Base-by-base conservation (phyloP, 257 asterid genomes). In the Solanum commersonii region DNA sequence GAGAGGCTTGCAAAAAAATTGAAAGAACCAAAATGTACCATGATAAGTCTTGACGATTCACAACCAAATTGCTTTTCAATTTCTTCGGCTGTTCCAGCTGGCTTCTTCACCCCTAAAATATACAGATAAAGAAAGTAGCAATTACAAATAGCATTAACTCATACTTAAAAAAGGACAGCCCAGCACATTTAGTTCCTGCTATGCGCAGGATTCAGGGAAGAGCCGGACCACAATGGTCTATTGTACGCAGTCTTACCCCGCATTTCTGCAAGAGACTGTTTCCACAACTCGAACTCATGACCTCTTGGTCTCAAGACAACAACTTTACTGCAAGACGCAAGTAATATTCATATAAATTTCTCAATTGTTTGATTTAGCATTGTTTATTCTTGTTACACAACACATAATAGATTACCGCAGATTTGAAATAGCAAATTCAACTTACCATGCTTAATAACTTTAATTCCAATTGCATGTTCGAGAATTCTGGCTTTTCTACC, bases 51-150 rank as follows among this genome's bases (percentile, higher is more conserved):
- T 29, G 98, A 93, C 22, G 98, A 92, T 91, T 97, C 98, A 88
- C 97, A 97, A 59, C 95, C 94, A 85, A 97, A 97, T 83, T 93
- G 95, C 72, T 86, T 93, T 91, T 95, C 99, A 86, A 96, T 92
- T 89, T 97, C 99, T 87, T 94, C 96, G 31, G 98, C 98, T 77
- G 98, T 91, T 92, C 99, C 99, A 22, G 94, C 97, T 16, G 99
- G 99, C 90, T 97, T 96, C 95, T 97, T 97, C 89, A 87, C 88
- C 90, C 88, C 99, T 97, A 82, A 20, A 84, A 37, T 89, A 86
- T 82, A 78, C 49, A 86, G 23, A 89, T 52, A 63, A 84, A 87
- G 77, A 88, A 87, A 88, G 88, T 20, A 84, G 60, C 63, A 46
- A 85, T 89, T 83, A 33, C 42, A 88, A 88, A 79, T 35, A 72